Conservation (phyloP, 2,329 filamentous ascomycete genomes). For the Clonostachys rosea region DNA sequence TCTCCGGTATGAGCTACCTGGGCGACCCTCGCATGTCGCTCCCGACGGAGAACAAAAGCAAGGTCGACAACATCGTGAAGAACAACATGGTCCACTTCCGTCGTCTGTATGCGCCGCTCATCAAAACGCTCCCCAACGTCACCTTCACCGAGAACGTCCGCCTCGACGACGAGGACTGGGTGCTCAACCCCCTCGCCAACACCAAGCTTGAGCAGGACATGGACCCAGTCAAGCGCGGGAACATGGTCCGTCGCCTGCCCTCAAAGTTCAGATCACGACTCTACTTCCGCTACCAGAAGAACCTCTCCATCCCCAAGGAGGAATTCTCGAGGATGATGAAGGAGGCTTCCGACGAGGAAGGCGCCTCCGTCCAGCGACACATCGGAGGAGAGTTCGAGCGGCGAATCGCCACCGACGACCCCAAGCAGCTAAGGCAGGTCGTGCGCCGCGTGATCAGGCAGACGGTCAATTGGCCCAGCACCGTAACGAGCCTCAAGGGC, state of each 20-base stretch:
- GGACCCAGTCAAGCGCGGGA: slow-evolving; percentile 84
- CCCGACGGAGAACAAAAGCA: slow-evolving; percentile 84
- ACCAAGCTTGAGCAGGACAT: slow-evolving; percentile 80
- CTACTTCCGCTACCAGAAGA: slow-evolving; percentile 92
- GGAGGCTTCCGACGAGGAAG: slow-evolving; percentile 66
- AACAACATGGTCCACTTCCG: slow-evolving; percentile 91
- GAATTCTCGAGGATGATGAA: slow-evolving; percentile 86
- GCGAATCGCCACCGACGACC: slow-evolving; percentile 69
- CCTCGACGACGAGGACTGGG: slow-evolving; percentile 31
- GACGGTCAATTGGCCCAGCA: slow-evolving; percentile 90
- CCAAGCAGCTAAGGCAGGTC: slow-evolving; percentile 61
- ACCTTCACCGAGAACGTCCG: slow-evolving; percentile 58
- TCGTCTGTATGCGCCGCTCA: slow-evolving; percentile 81
- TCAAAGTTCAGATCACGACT: slow-evolving; percentile 81
- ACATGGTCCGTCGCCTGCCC: slow-evolving; percentile 92
- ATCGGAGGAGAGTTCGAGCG: slow-evolving; percentile 83
- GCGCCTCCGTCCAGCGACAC: slow-evolving; percentile 62
- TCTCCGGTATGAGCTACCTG: slow-evolving; percentile 88
- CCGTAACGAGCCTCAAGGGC: slow-evolving; percentile 81
- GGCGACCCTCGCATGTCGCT: slow-evolving; percentile 95
- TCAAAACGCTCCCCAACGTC: slow-evolving; percentile 87
- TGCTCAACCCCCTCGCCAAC: slow-evolving; percentile 46
- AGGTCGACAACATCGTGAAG: slow-evolving; percentile 90
- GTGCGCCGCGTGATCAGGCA: slow-evolving; percentile 75
- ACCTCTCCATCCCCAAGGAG: slow-evolving; percentile 76